Evolutionary conservation across 495 filamentous ascomycete genomes (phyloP), one percentile per base, ranked within the genome.

Genomic region (Xylaria nigripes): DNA sequence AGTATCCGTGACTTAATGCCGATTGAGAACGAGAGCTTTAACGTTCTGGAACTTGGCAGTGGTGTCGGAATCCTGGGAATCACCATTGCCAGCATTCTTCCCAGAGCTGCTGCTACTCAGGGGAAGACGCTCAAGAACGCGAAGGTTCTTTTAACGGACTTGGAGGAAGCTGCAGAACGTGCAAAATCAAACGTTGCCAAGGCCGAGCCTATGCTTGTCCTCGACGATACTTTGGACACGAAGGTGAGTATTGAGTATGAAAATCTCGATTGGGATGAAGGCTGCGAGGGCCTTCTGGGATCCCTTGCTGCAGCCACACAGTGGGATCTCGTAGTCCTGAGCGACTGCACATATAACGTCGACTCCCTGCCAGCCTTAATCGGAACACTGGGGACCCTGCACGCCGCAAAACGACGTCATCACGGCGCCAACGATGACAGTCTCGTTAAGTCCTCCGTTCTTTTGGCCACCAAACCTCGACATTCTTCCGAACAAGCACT

Each of bases 281-380:
- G 68, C 2, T 57, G 57, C 55, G 50, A 61, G 7, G 72, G 71
- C 0, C 25, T 8, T 0, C 72, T 76, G 46, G 71, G 71, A 4
- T 48, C 50, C 0, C 62, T 66, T 16, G 70, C 73, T 4, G 61
- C 60, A 23, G 62, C 70, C 2, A 68, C 66, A 22, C 58, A 63
- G 0, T 83, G 85, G 68, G 86, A 95, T 65, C 61, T 97, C 29
- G 74, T 96, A 21, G 66, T 95, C 5, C 76, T 95, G 1, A 88
- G 90, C 16, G 93, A 98, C 64, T 96, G 93, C 73, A 98, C 90
- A 10, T 98, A 98, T 71, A 98, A 97, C 66, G 76, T 81, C 29
- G 89, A 93, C 65, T 88, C 83, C 42, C 71, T 90, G 32, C 86
- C 86, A 15, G 77, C 82, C 9, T 72, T 98, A 30, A 88, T 96